A percentile compares a stretch with the other conserved stretches of the same genome.
phyloP scores from a whole-genome alignment of 148 eudicot species.

The Spergularia bocconei region DNA sequence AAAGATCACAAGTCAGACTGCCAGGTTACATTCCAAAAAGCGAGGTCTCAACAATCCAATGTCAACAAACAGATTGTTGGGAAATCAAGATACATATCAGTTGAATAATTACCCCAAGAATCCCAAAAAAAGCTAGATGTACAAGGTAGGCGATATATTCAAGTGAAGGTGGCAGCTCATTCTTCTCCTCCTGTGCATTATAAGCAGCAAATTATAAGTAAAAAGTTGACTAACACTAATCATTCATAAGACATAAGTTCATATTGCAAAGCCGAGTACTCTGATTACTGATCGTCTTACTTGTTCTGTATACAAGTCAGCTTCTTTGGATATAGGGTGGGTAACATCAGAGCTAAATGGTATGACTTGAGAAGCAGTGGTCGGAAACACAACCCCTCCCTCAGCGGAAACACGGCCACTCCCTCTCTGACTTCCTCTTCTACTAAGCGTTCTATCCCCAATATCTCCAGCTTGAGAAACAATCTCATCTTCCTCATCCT shows the following conservation, averaged over 20 bases:
- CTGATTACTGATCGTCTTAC: slow-evolving; percentile 33
- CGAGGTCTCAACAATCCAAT: background rate
- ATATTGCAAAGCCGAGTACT: background rate
- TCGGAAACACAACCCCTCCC: background rate
- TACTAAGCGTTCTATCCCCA: slow-evolving; percentile 9
- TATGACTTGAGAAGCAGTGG: slow-evolving; percentile 1
- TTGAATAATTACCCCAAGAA: slow-evolving; percentile 51
- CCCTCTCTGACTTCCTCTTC: slow-evolving; percentile 15
- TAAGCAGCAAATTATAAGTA: background rate
- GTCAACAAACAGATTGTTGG: slow-evolving; percentile 2
- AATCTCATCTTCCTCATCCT: slow-evolving; percentile 16
- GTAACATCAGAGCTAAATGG: slow-evolving; percentile 8
- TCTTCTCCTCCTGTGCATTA: slow-evolving; percentile 45
- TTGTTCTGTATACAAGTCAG: slow-evolving; percentile 35
- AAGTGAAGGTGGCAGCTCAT: slow-evolving; percentile 41
- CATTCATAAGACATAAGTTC: background rate
- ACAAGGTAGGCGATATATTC: slow-evolving; percentile 55
- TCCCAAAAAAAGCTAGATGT: slow-evolving; percentile 65
- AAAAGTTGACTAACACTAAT: background rate
- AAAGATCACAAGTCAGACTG: slow-evolving; percentile 2
- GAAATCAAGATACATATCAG: no score
- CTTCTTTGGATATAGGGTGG: background rate
- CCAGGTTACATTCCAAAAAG: background rate
- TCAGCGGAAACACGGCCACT: slow-evolving; percentile 3
- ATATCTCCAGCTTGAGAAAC: slow-evolving; percentile 15